Base-by-base conservation (phyloP, 2,329 filamentous ascomycete genomes). In the Ceratocystis cubensis region DNA sequence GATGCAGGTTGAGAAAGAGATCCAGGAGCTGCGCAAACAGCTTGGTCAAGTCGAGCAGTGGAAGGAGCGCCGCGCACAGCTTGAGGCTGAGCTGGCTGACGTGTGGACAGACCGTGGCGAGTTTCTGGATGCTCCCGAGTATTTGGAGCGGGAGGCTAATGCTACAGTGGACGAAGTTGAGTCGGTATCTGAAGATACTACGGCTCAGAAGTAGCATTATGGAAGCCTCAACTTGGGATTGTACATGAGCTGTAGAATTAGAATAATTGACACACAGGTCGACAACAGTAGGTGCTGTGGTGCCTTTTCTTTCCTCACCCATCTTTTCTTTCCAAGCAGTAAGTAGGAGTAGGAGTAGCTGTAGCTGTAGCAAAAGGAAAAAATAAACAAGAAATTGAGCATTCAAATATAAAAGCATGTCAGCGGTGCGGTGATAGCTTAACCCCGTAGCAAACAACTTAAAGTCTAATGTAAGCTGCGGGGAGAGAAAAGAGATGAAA, bases 1-100 rank as follows among this genome's bases (percentile, higher is more conserved):
- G 78, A 86, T 92, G 75, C 88, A 89, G 25, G 91, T 96, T 6
- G 92, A 96, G 77, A 90, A 89, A 74, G 94, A 99, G 75, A 79
- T 97, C 17, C 83, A 88, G 63, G 91, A 96, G 70, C 80, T 99
- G 56, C 84, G 87, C 37, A 90, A 93, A 74, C 82, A 88, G 28
- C 78, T 99, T 6, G 82, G 84, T 10, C 87, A 90, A 75, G 93
- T 97, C 0, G 88, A 93, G 65, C 82, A 86, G 71, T 95, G 91
- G 91, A 91, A 93, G 79, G 77, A 78, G 70, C 82, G 94, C 63
- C 84, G 85, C 45, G 81, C 85, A 63, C 88, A 91, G 74, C 95
- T 99, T 72, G 91, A 97, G 72, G 76, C 77, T 56, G 93, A 99
- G 77, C 78, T 99, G 67, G 84, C 79, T 30, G 78, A 80, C 70